Evolutionary conservation across 2,329 filamentous ascomycete species (phyloP).

Genomic region (Anthostomella pinea): DNA sequence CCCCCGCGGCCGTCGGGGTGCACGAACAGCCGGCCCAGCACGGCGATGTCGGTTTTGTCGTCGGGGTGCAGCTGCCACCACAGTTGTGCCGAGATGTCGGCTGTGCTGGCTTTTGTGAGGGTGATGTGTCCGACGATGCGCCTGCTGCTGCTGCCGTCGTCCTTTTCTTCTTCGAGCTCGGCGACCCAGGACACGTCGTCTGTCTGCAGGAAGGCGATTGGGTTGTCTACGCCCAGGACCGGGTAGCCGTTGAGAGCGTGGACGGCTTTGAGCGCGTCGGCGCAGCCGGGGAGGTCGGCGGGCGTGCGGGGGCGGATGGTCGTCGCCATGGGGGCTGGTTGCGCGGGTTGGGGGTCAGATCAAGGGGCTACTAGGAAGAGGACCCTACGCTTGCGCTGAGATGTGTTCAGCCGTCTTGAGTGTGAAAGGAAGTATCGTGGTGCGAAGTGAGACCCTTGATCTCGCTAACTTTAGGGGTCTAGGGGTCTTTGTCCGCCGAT

Average conservation of each 20-base stretch:
- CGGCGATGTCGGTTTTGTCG: conserved; percentile 4
- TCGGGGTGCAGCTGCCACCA: conserved; percentile 12
- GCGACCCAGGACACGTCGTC: conserved; percentile 18
- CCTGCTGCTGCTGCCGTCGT: too few species aligned
- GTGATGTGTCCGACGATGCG: conserved; percentile 14
- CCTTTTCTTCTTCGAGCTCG: conserved; percentile 3
- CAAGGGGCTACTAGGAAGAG: conserved; percentile 1
- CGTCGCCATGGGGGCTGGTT: conserved; percentile 8
- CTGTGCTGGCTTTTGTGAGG: conserved; percentile 5
- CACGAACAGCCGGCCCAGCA: conserved; percentile 19
- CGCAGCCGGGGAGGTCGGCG: conserved; percentile 13
- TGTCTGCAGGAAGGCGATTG: conserved; percentile 7
- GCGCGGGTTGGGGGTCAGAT: conserved; percentile 4
- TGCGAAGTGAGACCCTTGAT: too few species aligned
- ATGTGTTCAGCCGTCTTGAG: too few species aligned
- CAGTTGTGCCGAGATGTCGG: conserved; percentile 8
- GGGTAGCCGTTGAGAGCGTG: conserved; percentile 20
- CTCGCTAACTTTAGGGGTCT: too few species aligned
- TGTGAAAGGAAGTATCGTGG: too few species aligned
- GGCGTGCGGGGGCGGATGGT: conserved; percentile 17
- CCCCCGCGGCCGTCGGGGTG: conserved; percentile 9
- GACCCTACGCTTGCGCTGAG: too few species aligned
- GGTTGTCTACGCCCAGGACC: conserved; percentile 13
- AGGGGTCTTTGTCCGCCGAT: too few species aligned
- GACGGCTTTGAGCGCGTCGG: conserved; percentile 14